Evolutionary conservation across 805 yeast species (phyloP).

Genomic region (Lipomyces spencermartinsiae): DNA sequence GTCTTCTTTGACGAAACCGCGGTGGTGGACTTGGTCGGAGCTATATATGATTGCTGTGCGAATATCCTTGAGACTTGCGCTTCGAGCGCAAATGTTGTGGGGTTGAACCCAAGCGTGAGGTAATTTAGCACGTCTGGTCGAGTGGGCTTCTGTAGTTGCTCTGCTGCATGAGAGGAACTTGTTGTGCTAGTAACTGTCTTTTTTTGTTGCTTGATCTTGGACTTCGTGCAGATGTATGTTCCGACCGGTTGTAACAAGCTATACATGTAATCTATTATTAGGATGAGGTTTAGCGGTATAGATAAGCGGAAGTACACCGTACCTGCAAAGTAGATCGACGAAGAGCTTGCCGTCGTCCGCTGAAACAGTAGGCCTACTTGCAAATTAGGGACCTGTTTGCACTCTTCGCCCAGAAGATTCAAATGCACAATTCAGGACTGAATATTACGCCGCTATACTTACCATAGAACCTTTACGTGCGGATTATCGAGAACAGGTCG

Average conservation of each 20-base stretch:
- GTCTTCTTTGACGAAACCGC: background rate
- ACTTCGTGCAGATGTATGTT: conserved; percentile 14
- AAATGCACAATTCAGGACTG: background rate
- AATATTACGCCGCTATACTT: background rate
- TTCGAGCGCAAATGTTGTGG: conserved; percentile 32
- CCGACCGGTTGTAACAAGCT: conserved; percentile 23
- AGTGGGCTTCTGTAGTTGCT: background rate
- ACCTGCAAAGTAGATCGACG: conserved; percentile 28
- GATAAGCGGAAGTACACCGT: background rate
- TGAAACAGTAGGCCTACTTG: conserved; percentile 27
- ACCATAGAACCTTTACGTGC: conserved; percentile 34
- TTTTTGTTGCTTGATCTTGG: conserved; percentile 4
- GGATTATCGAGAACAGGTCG: conserved; percentile 43
- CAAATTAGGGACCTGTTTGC: background rate
- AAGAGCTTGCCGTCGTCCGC: conserved; percentile 27
- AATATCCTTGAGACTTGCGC: conserved; percentile 17
- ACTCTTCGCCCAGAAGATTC: background rate
- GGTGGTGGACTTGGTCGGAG: background rate
- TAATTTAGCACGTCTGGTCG: conserved; percentile 23
- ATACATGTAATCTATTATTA: background rate
- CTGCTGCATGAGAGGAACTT: too few relatives aligned
- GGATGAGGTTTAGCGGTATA: background rate
- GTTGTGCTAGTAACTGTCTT: background rate
- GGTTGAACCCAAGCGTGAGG: conserved; percentile 33
- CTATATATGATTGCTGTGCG: conserved; percentile 4